A percentile compares a stretch with the other conserved stretches of the same genome.
Conservation (phyloP, 768 basidiomycete genomes). For the Boletus pseudopeckii region DNA sequence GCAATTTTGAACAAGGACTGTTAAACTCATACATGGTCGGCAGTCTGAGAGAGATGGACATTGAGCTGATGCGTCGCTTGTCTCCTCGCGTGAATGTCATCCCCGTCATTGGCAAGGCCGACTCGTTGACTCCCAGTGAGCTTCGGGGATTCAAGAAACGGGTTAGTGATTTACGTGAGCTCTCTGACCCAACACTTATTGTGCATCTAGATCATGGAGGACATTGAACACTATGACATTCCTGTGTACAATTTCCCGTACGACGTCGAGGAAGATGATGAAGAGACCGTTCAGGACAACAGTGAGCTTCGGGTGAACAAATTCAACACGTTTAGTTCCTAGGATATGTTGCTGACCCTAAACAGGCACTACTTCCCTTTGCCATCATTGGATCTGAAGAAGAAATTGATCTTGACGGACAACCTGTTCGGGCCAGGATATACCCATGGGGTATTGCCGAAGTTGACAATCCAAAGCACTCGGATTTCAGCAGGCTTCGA, state of each 20-base stretch:
- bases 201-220: constrained; percentile 86
- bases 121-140: constrained; percentile 90
- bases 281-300: constrained; percentile 97
- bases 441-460: constrained; percentile 99
- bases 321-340: background rate
- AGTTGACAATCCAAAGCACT: constrained; percentile 99
- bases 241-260: constrained; percentile 99
- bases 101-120: constrained; percentile 95
- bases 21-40: background rate
- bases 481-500: constrained; percentile 93
- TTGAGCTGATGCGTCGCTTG: constrained; percentile 96
- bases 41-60: constrained; percentile 95
- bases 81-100: constrained; percentile 99
- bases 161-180: constrained; percentile 37
- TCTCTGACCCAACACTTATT: constrained; percentile 3
- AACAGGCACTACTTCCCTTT: constrained; percentile 87
- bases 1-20: background rate
- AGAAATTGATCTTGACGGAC: constrained; percentile 90
- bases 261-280: constrained; percentile 98
- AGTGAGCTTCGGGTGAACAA: constrained; percentile 80
- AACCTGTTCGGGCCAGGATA: constrained; percentile 86
- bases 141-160: constrained; percentile 95
- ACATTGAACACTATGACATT: constrained; percentile 97
- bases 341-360: constrained; percentile 5
- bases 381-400: constrained; percentile 97